Evolutionary conservation across 2,329 filamentous ascomycete genomes (phyloP).

Genomic region (Boeremia exigua): DNA sequence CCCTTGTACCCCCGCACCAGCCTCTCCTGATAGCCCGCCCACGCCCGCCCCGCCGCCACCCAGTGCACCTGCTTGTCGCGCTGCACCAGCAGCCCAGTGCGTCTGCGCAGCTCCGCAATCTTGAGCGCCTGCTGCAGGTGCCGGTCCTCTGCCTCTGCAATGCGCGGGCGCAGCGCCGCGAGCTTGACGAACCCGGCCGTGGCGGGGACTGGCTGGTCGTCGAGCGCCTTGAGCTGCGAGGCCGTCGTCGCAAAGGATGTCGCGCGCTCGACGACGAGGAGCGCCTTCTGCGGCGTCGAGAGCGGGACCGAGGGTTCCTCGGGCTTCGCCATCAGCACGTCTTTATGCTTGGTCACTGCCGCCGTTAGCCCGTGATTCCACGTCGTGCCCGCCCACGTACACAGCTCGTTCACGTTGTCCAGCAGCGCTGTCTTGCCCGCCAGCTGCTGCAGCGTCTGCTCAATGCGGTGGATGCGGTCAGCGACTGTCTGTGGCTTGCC

Average conservation of each 20-base stretch:
- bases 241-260: constrained; percentile 51
- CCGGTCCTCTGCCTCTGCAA: constrained; percentile 65
- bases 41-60: constrained; percentile 69
- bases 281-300: constrained; percentile 33
- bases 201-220: constrained; percentile 53
- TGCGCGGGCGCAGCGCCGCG: constrained; percentile 64
- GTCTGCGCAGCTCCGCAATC: constrained; percentile 67
- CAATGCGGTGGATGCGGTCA: constrained; percentile 47
- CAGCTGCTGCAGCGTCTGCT: constrained; percentile 48
- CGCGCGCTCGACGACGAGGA: constrained; percentile 54
- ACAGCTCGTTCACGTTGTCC: constrained; percentile 49
- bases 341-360: constrained; percentile 50
- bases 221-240: constrained; percentile 53
- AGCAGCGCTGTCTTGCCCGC: constrained; percentile 49
- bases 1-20: constrained; percentile 69
- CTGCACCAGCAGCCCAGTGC: constrained; percentile 62
- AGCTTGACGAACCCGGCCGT: constrained; percentile 58
- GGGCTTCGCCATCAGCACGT: constrained; percentile 43
- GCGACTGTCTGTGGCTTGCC: constrained; percentile 38
- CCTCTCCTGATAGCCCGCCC: constrained; percentile 74
- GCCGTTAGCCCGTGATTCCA: constrained; percentile 18
- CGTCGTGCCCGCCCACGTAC: constrained; percentile 17
- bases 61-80: constrained; percentile 77
- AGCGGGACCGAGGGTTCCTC: constrained; percentile 22
- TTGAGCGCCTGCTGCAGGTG: constrained; percentile 68